Evolutionary conservation across 1,139 yeast genomes (phyloP), one percentile per base, ranked within the genome.

Genomic region (Taiozyma sp.): DNA sequence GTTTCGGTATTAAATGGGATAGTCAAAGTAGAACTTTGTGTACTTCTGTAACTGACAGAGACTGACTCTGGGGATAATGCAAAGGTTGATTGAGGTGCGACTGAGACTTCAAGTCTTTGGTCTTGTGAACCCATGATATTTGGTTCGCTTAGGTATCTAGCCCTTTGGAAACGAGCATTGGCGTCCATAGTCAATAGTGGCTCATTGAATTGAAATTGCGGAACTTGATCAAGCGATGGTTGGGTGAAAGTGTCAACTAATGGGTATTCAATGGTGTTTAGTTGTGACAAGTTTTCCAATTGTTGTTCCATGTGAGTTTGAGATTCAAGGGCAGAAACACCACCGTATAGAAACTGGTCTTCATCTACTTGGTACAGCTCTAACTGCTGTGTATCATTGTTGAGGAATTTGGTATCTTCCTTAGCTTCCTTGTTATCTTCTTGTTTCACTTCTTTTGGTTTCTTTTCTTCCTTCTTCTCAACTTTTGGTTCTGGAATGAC

Each of bases 61-160:
- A 47, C 44, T 2, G 61, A 52, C 22, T 51, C 55, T 28, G 60
- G 59, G 4, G 61, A 54, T 43, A 57, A 27, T 1, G 57, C 50
- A 7, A 57, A 48, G 16, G 54, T 48, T 4, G 57, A 51, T n/a
- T 56, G 57, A 4, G 43, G 29, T 29, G 43, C 43, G 3, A 24
- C 14, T 43, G 22, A 22, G 3, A 9, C 24, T 10, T 19, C 14
- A 4, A 38, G 13, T 8, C 41, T 36, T 16, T 39, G 49, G 14
- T 29, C 6, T 14, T 48, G 10, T 2, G 54, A 36, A 23, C 46
- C 50, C 16, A 51, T 4, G 10, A 55, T 12, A 22, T 51, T 55
- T 13, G 58, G 56, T 46, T 55, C 59, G 23, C 54, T 52, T 44
- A 54, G 30, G 27, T 51, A 44, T 45, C 57, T 50, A 8, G 48